These are phyloP conservation scores for Cryptococcus deneoformans DNA, from an alignment of 1,284 basidiomycete species.

Conservation along the genomic window DNA sequence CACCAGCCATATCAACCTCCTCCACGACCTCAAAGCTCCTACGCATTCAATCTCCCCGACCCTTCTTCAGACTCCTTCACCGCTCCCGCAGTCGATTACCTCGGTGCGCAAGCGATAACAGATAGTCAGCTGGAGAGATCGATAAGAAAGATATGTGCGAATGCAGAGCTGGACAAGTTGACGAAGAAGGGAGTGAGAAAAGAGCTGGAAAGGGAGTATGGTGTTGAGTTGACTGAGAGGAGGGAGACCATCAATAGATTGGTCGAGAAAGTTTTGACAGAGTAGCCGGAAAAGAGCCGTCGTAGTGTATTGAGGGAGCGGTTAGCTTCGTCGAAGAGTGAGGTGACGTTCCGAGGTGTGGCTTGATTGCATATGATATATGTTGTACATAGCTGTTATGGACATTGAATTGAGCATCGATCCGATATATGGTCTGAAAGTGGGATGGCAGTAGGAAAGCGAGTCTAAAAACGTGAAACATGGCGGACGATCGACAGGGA, in stretches of 20 bases:
- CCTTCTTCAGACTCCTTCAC: background rate
- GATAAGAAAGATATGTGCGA: conserved; percentile 66
- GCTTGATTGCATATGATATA: too few species aligned
- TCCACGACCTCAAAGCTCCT: conserved; percentile 35
- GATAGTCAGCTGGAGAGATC: conserved; percentile 69
- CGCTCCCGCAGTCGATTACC: background rate
- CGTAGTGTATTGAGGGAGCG: too few species aligned
- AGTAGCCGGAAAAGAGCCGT: too few species aligned
- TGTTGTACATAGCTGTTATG: too few species aligned
- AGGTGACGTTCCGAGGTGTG: too few species aligned
- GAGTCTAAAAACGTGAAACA: too few species aligned
- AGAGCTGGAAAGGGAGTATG: conserved; percentile 73
- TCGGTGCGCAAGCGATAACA: conserved; percentile 53
- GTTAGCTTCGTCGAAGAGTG: too few species aligned
- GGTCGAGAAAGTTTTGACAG: conserved; percentile 47
- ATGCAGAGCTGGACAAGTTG: conserved; percentile 78
- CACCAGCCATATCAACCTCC: conserved; percentile 9
- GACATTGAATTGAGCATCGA: too few species aligned
- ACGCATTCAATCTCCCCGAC: conserved; percentile 60
- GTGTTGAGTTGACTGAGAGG: conserved; percentile 48
- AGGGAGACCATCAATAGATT: conserved; percentile 51
- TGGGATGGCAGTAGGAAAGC: too few species aligned
- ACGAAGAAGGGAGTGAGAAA: conserved; percentile 86
- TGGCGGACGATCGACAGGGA: too few species aligned
- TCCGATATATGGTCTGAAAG: too few species aligned